Conservation (phyloP, 495 filamentous ascomycete genomes). For the Tuber calosporum region DNA sequence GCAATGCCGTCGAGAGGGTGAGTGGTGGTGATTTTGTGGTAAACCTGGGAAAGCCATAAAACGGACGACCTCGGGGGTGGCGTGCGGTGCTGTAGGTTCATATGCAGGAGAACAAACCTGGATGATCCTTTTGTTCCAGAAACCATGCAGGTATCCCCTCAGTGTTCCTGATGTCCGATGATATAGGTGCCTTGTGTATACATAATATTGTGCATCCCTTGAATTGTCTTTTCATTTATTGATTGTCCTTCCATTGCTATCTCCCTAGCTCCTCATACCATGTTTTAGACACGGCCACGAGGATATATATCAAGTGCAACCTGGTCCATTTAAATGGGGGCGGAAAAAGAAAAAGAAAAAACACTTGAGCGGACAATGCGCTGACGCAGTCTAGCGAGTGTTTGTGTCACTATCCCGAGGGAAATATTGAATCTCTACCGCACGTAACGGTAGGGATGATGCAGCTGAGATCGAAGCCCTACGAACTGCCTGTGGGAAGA, state of each 20-base stretch:
- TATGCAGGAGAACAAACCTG: constrained; percentile 32
- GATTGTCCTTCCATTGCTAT: not conserved
- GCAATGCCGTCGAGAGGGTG: constrained; percentile 23
- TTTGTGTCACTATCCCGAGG: constrained; percentile 4
- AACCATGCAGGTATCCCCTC: constrained; percentile 27
- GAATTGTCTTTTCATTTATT: not conserved
- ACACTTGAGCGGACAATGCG: not conserved
- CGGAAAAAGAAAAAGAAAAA: not conserved
- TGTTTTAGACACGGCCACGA: not conserved
- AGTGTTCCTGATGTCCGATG: constrained; percentile 6
- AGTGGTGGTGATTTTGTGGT: constrained; percentile 28
- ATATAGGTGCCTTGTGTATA: not conserved
- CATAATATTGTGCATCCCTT: not conserved
- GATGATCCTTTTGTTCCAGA: constrained; percentile 24
- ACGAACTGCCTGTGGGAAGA: not conserved
- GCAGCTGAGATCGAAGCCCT: not conserved
- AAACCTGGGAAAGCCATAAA: constrained; percentile 20
- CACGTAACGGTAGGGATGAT: not conserved
- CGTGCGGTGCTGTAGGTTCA: not conserved
- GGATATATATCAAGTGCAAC: not conserved
- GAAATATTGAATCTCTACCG: not conserved
- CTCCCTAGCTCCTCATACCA: not conserved
- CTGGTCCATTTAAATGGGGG: not conserved
- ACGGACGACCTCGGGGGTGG: not conserved
- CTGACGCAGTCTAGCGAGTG: not conserved